Evolutionary conservation across 2,329 filamentous ascomycete genomes (phyloP).

Genomic region (Xylaria sp.): DNA sequence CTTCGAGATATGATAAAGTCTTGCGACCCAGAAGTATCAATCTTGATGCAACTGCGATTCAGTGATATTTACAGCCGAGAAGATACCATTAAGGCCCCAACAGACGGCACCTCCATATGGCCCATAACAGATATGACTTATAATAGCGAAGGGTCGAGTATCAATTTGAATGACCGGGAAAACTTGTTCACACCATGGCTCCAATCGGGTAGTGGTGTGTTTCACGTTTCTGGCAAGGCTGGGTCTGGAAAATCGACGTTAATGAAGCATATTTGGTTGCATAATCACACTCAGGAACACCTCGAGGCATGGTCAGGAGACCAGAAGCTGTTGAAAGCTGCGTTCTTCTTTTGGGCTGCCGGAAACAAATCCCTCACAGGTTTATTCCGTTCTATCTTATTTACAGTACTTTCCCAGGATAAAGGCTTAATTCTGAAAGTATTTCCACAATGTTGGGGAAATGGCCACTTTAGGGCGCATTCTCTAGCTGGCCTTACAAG

Average conservation of each 20-base stretch:
- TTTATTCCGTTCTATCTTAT: neutral
- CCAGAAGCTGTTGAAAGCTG: neutral
- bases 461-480: neutral
- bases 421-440: neutral
- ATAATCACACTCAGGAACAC: neutral
- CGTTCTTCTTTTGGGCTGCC: slow-evolving; percentile 13
- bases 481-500: neutral
- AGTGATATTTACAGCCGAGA: neutral
- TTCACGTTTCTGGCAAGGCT: slow-evolving; percentile 12
- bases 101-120: neutral
- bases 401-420: neutral
- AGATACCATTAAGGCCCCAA: neutral
- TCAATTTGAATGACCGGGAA: neutral
- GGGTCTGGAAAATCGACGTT: no score
- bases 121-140: neutral
- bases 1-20: neutral
- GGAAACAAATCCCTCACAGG: neutral
- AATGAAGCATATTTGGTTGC: slow-evolving; percentile 8
- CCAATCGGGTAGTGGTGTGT: neutral
- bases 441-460: neutral
- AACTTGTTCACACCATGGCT: neutral
- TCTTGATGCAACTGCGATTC: neutral
- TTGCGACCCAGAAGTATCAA: neutral
- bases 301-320: neutral
- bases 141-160: neutral